phyloP scores from a whole-genome alignment of 2,329 filamentous ascomycete species.

The Orbilia quercus region DNA sequence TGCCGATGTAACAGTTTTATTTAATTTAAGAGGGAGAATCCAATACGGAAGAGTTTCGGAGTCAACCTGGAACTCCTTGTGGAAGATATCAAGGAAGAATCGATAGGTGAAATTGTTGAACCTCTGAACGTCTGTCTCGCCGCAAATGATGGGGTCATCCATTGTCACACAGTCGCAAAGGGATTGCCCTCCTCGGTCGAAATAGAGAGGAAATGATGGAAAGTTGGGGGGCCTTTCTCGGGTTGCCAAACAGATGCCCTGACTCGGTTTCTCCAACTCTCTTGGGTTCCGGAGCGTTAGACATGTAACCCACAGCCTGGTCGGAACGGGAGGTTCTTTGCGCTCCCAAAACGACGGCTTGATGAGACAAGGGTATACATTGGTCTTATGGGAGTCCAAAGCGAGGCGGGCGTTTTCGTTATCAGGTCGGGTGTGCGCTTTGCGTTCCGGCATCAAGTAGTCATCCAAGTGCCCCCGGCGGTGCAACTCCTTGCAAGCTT shows the following conservation, averaged over 20 bases:
- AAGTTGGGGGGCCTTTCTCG: conserved; percentile 73
- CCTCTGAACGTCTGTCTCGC: conserved; percentile 65
- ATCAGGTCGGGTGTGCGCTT: conserved; percentile 73
- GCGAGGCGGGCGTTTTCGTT: conserved; percentile 91
- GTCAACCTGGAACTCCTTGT: conserved; percentile 79
- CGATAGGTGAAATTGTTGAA: conserved; percentile 79
- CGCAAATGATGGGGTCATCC: conserved; percentile 64
- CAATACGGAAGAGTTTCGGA: conserved; percentile 80
- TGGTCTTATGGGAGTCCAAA: conserved; percentile 79
- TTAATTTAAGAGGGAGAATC: conserved; percentile 71
- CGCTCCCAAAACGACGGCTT: conserved; percentile 80
- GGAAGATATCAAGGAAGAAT: conserved; percentile 86
- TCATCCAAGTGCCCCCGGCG: conserved; percentile 76
- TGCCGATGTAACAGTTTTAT: conserved; percentile 40
- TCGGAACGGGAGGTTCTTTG: conserved; percentile 62
- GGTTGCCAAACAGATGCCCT: conserved; percentile 77
- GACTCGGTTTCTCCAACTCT: conserved; percentile 71
- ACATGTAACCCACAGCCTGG: conserved; percentile 40
- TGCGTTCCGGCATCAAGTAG: conserved; percentile 77
- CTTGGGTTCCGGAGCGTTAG: conserved; percentile 71
- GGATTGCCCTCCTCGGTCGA: conserved; percentile 73
- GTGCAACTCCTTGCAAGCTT: conserved; percentile 78
- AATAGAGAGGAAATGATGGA: conserved; percentile 77
- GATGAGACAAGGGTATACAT: conserved; percentile 78
- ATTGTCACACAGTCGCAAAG: conserved; percentile 68